These are phyloP conservation scores for Aspergillus arachidicola DNA, from an alignment of 2,329 filamentous ascomycete species.

Conservation along the genomic window DNA sequence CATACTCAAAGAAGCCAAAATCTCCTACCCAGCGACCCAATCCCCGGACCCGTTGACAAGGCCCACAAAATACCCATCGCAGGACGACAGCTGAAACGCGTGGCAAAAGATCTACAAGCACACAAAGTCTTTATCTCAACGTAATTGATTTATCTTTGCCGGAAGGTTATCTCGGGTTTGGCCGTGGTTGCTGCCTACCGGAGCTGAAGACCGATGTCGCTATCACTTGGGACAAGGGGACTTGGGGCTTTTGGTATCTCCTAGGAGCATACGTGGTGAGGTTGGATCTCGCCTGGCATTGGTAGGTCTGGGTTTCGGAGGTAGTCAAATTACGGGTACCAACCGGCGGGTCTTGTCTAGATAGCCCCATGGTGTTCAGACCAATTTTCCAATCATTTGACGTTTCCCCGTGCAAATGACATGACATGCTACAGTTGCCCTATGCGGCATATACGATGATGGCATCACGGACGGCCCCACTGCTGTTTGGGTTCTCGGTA, in stretches of 20 bases:
- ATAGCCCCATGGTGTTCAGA: neutral
- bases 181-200: constrained; percentile 7
- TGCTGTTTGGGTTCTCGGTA: neutral
- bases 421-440: neutral
- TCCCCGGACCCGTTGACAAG: constrained; percentile 7
- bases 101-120: constrained; percentile 16
- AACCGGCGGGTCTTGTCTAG: neutral
- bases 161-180: neutral
- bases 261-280: neutral
- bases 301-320: neutral
- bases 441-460: neutral
- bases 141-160: neutral
- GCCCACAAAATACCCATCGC: constrained; percentile 8
- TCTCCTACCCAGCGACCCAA: constrained; percentile 3
- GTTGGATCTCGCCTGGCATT: neutral
- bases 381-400: neutral
- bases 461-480: neutral
- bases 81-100: constrained; percentile 23
- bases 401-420: neutral
- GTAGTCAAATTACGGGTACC: neutral
- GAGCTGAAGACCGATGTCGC: constrained; percentile 19
- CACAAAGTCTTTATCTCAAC: constrained; percentile 7
- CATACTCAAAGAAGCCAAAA: neutral
- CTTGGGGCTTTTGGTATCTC: neutral
- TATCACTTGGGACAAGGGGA: neutral